Percentiles rank a stretch among this genome's conserved stretches.
These are phyloP conservation scores for Trichoderma virens DNA, from an alignment of 495 filamentous ascomycete genomes.

Conservation along the genomic window DNA sequence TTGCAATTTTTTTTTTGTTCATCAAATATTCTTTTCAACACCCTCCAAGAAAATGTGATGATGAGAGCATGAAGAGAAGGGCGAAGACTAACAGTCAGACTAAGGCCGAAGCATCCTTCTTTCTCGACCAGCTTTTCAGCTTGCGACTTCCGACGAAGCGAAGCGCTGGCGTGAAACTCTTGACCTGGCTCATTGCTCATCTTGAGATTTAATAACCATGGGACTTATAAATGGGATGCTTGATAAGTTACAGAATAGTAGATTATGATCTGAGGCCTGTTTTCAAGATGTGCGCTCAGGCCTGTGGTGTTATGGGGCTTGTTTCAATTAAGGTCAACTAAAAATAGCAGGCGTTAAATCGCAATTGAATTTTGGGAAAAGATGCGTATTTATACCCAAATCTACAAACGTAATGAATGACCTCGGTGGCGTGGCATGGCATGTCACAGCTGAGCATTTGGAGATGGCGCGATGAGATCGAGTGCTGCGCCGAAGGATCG, in stretches of 20 bases:
- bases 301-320: too few relatives aligned
- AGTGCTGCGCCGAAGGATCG: neutral
- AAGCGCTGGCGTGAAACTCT: neutral
- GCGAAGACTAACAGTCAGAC: slow-evolving; percentile 32
- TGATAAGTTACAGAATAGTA: too few relatives aligned
- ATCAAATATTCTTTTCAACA: too few relatives aligned
- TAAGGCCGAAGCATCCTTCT: slow-evolving; percentile 37
- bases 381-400: neutral
- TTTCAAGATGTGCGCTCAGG: too few relatives aligned
- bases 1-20: too few relatives aligned
- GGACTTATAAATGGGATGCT: neutral
- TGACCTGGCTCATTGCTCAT: neutral
- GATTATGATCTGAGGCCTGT: too few relatives aligned
- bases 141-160: neutral
- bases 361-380: neutral
- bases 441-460: neutral
- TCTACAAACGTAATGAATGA: neutral
- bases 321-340: too few relatives aligned
- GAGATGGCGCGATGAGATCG: neutral
- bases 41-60: neutral
- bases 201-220: neutral
- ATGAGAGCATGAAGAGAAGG: neutral
- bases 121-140: slow-evolving; percentile 27
- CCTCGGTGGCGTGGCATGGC: neutral
- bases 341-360: too few relatives aligned